phyloP scores from a whole-genome alignment of 495 filamentous ascomycete genomes.

The Annulohypoxylon nitens region DNA sequence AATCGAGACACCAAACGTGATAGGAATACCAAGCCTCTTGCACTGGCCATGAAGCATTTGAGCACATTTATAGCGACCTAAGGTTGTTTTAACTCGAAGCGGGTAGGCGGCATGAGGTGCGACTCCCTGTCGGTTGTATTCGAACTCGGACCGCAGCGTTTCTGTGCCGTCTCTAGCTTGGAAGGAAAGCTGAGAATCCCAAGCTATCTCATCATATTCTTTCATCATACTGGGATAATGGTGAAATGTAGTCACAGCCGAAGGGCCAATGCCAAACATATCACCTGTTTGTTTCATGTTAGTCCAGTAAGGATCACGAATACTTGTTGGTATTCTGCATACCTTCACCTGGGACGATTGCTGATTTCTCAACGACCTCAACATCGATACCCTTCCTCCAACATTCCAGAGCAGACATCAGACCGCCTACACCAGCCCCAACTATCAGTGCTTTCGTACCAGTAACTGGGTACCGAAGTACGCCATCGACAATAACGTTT shows the following conservation, averaged over 20 bases:
- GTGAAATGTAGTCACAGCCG: slow-evolving; percentile 51
- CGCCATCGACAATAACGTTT: slow-evolving; percentile 29
- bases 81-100: slow-evolving; percentile 26
- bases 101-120: slow-evolving; percentile 17
- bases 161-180: slow-evolving; percentile 55
- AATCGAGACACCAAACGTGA: slow-evolving; percentile 59
- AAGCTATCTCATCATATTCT: slow-evolving; percentile 53
- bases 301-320: background rate
- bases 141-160: slow-evolving; percentile 34
- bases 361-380: slow-evolving; percentile 61
- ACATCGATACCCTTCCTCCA: slow-evolving; percentile 71
- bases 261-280: slow-evolving; percentile 57
- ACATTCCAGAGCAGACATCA: slow-evolving; percentile 70
- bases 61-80: slow-evolving; percentile 48
- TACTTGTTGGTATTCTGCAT: background rate
- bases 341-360: slow-evolving; percentile 45
- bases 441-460: slow-evolving; percentile 69
- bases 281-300: slow-evolving; percentile 52
- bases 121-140: slow-evolving; percentile 37
- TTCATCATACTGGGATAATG: slow-evolving; percentile 62
- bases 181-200: slow-evolving; percentile 50
- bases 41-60: slow-evolving; percentile 60
- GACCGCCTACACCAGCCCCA: slow-evolving; percentile 69
- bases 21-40: slow-evolving; percentile 55
- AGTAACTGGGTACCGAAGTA: slow-evolving; percentile 45